Evolutionary conservation across 2,329 filamentous ascomycete genomes (phyloP).

Genomic region (Ilyonectria sp.): DNA sequence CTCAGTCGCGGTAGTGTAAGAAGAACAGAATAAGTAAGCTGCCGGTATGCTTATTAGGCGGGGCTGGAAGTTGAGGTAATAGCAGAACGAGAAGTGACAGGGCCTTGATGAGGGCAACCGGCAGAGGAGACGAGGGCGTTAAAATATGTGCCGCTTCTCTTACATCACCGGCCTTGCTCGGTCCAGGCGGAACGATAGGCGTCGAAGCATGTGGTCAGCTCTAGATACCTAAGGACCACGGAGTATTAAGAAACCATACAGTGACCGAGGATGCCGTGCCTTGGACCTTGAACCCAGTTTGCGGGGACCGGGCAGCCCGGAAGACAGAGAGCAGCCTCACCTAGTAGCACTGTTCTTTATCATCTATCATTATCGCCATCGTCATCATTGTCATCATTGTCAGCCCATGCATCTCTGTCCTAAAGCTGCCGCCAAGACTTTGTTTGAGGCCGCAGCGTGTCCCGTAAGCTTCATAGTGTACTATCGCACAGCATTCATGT

Average conservation of each 20-base stretch:
- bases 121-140: slow-evolving; percentile 23
- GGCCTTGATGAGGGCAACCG: background rate
- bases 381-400: background rate
- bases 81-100: background rate
- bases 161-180: slow-evolving; percentile 15
- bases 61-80: background rate
- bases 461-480: background rate
- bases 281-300: slow-evolving; percentile 8
- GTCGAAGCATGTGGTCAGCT: slow-evolving; percentile 32
- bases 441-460: background rate
- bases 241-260: slow-evolving; percentile 16
- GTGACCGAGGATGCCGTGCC: slow-evolving; percentile 42
- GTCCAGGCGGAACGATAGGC: slow-evolving; percentile 40
- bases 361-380: background rate
- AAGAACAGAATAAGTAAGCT: background rate
- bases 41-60: background rate
- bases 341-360: background rate
- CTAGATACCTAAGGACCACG: slow-evolving; percentile 27
- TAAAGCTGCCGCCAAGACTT: background rate
- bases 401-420: background rate
- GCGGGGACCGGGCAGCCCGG: slow-evolving; percentile 10
- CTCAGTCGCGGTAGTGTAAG: background rate
- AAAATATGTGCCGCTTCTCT: slow-evolving; percentile 17
- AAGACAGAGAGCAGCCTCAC: background rate
- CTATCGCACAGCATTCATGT: background rate